Evolutionary conservation across 1,284 basidiomycete genomes (phyloP).

Genomic region (Coniophora puteana): DNA sequence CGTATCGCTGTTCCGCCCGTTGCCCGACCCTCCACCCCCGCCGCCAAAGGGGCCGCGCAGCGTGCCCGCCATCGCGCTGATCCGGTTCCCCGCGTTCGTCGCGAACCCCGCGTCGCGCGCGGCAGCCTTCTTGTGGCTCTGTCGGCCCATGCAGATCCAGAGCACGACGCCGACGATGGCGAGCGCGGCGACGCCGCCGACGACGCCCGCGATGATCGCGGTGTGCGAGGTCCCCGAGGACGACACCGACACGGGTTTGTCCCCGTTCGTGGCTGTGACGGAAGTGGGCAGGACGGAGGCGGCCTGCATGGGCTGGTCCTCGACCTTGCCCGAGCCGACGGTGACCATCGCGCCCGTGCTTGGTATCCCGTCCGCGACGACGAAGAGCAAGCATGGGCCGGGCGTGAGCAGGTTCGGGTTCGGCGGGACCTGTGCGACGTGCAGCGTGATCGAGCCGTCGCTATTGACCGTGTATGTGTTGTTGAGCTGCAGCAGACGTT

Average conservation of each 20-base stretch:
- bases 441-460: constrained; percentile 71
- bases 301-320: constrained; percentile 50
- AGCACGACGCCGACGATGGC: constrained; percentile 24
- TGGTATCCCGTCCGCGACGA: constrained; percentile 81
- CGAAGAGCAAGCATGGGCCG: constrained; percentile 80
- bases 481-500: constrained; percentile 74
- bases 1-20: constrained; percentile 43
- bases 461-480: constrained; percentile 78
- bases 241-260: too few species aligned
- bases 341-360: constrained; percentile 73
- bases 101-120: constrained; percentile 4
- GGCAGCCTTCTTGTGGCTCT: constrained; percentile 27
- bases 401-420: constrained; percentile 85
- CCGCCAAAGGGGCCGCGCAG: constrained; percentile 23
- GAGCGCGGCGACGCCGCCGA: constrained; percentile 22
- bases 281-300: constrained; percentile 53
- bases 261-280: constrained; percentile 9
- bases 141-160: constrained; percentile 23
- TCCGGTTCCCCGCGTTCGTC: constrained; percentile 3
- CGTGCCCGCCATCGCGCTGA: constrained; percentile 20
- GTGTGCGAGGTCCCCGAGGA: constrained; percentile 16
- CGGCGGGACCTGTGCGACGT: constrained; percentile 77
- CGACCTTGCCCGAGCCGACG: constrained; percentile 79
- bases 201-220: constrained; percentile 19
- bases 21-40: constrained; percentile 23